Base-by-base conservation (phyloP, 805 yeast species). In the Suhomyces sp. region DNA sequence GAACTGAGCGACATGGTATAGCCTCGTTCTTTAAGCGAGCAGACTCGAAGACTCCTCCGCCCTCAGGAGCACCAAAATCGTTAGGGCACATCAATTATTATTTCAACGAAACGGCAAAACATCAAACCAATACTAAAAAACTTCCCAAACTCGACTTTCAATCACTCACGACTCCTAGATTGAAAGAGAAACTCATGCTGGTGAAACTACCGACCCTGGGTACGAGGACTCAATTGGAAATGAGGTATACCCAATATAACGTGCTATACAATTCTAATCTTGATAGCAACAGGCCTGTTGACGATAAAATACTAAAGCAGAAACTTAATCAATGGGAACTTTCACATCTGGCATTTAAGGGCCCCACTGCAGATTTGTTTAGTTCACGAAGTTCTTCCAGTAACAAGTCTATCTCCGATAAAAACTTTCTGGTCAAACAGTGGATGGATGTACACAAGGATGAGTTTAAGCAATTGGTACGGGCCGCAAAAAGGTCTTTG, bases 221-320 rank as follows among this genome's bases (percentile, higher is more conserved):
- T 0, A 58, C 81, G 1, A 67, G 86, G 40, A 60, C 60, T 11
- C 81, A 76, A 43, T 50, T 88, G 47, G 90, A 85, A 41, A 60
- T 73, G 13, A 61, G 98, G 25, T 84, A 84, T 52, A 81, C 77
- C 42, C 91, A 88, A 45, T 90, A 79, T 63, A 77, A 83, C 37
- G 76, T 80, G 20, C 52, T 88, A 8, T 83, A 81, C 79, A 90
- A 90, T 52, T 81, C 95, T 9, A 88, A 88, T 50, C 71, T 80
- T 27, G 96, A 88, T 51, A 74, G 88, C 5, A 63, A 74, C 22
- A 69, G 66, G 19, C 96, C 95, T 0, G 75, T 74, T 4, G 58
- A 76, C 17, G 79, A 77, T 15, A 60, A 65, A 24, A 73, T 75
- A 4, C 56, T 90, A 31, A 65, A 76, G 31, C 76, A 71, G 35